Percentiles rank a stretch among this genome's conserved stretches.
These are phyloP conservation scores for Colletotrichum sp. DNA, from an alignment of 2,329 filamentous ascomycete species.

Conservation along the genomic window DNA sequence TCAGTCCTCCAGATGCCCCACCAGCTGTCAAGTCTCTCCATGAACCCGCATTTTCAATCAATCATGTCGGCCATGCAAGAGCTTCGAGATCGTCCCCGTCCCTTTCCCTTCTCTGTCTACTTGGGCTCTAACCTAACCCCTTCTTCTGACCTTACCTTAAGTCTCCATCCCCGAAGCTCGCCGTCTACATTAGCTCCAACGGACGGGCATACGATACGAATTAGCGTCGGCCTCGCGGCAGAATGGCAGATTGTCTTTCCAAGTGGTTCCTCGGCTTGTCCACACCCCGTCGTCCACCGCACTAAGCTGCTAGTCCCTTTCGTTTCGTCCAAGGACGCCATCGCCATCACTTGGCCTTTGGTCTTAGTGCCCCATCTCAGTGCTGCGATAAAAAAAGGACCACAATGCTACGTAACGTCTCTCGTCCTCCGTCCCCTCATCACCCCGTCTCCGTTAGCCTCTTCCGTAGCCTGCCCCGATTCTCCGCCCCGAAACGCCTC, in stretches of 20 bases:
- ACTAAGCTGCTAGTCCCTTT: neutral
- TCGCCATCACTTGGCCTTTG: neutral
- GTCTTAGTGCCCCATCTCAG: neutral
- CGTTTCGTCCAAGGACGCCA: neutral
- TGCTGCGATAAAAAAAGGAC: neutral
- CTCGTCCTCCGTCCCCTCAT: neutral
- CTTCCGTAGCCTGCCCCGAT: neutral
- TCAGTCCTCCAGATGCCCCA: neutral
- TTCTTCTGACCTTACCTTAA: neutral
- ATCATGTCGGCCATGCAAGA: neutral
- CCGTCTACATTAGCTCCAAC: neutral
- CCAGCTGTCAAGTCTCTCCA: neutral
- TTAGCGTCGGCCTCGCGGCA: slow-evolving; percentile 3
- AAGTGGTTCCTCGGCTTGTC: neutral
- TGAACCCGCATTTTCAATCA: neutral
- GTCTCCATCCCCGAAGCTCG: neutral
- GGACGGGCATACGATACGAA: neutral
- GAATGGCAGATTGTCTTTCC: slow-evolving; percentile 7
- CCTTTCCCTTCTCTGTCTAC: neutral
- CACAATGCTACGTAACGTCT: neutral
- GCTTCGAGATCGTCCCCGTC: neutral
- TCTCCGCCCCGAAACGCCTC: slow-evolving; percentile 10
- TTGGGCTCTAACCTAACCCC: neutral
- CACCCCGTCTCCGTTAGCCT: neutral
- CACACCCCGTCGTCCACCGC: neutral